A percentile compares a stretch with the other conserved stretches of the same genome.
Conservation (phyloP, 2,329 filamentous ascomycete species). For the Trichoderma cornu-damae region DNA sequence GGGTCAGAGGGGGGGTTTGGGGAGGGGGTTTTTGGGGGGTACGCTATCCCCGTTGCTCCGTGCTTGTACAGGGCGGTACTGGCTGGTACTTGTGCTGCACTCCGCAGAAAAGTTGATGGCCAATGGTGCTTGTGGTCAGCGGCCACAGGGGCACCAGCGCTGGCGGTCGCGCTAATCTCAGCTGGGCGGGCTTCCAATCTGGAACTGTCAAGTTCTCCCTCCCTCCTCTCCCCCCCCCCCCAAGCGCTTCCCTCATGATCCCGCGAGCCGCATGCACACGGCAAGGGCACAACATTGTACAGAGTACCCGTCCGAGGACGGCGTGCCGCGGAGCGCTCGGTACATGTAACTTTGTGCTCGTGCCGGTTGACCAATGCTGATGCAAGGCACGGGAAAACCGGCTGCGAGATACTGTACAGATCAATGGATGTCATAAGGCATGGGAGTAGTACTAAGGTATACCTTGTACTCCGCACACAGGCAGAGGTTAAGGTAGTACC, state of each 20-base stretch:
- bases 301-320: not conserved
- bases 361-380: too few species aligned
- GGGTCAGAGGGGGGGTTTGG: not conserved
- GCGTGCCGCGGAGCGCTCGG: not conserved
- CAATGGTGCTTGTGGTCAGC: constrained; percentile 9
- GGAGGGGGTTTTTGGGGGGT: not conserved
- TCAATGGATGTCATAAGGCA: too few species aligned
- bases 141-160: constrained; percentile 13
- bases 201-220: not conserved
- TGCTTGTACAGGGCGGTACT: not conserved
- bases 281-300: not conserved
- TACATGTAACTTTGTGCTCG: not conserved
- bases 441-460: too few species aligned
- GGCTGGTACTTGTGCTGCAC: too few species aligned
- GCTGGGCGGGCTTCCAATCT: not conserved
- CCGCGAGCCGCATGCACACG: not conserved
- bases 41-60: not conserved
- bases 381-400: too few species aligned
- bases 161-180: constrained; percentile 17
- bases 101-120: not conserved
- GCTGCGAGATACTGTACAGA: too few species aligned
- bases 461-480: too few species aligned
- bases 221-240: too few species aligned
- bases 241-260: not conserved
- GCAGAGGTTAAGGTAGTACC: too few species aligned